Conservation (phyloP, 495 filamentous ascomycete species). For the Penicillium canariense region DNA sequence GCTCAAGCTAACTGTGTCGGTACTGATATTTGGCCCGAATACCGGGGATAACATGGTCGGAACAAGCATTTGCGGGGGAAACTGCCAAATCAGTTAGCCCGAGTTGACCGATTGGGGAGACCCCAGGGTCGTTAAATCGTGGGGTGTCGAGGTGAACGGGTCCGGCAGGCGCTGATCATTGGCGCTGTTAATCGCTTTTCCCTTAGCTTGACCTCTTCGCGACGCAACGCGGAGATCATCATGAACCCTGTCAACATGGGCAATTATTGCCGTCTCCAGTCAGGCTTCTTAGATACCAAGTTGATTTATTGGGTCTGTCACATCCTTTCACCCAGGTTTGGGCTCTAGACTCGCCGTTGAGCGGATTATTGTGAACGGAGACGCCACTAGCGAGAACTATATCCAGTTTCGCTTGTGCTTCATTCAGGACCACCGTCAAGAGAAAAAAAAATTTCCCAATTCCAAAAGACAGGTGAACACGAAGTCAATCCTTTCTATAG, state of each 20-base stretch:
- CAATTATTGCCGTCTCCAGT: background rate
- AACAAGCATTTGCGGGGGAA: constrained; percentile 1
- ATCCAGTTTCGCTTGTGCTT: too few relatives aligned
- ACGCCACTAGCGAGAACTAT: background rate
- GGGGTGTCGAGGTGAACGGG: background rate
- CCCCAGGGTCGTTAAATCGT: background rate
- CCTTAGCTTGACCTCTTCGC: constrained; percentile 1
- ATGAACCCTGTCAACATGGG: background rate
- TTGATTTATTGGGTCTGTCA: background rate
- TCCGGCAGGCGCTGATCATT: constrained; percentile 2
- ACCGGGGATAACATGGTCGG: background rate
- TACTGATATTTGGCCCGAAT: background rate
- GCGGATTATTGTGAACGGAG: background rate
- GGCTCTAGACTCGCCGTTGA: background rate
- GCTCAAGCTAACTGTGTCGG: too few relatives aligned
- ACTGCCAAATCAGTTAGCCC: background rate
- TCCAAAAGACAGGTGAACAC: too few relatives aligned
- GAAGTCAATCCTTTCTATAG: too few relatives aligned
- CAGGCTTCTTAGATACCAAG: background rate
- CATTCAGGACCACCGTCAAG: too few relatives aligned
- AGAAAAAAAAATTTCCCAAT: too few relatives aligned
- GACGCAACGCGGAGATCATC: background rate
- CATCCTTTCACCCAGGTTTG: background rate
- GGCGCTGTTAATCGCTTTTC: constrained; percentile 12
- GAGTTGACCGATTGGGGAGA: constrained; percentile 1